Conservation (phyloP, 1,284 basidiomycete genomes). For the Cryptococcus deneoformans region DNA sequence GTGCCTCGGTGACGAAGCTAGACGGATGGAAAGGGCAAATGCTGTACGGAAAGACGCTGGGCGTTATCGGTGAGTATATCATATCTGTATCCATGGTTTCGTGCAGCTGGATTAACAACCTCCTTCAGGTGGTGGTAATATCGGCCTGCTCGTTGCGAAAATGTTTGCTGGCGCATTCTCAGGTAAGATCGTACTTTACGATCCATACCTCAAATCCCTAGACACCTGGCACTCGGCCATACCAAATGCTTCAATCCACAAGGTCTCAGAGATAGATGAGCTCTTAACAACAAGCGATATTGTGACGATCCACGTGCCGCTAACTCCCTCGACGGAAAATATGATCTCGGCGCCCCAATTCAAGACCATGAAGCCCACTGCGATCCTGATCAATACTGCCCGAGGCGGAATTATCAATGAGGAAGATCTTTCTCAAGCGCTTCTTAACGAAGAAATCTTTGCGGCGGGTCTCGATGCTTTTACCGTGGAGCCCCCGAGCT, state of each 20-base stretch:
- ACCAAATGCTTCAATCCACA: constrained; percentile 1
- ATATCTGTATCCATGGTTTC: too few relatives aligned
- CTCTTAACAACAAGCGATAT: constrained; percentile 18
- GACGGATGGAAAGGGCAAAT: too few relatives aligned
- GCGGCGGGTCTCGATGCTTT: constrained; percentile 24
- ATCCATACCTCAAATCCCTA: constrained; percentile 17
- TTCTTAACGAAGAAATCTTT: constrained; percentile 14
- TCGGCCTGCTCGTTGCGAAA: neutral
- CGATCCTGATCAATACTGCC: constrained; percentile 31
- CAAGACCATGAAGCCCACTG: constrained; percentile 17
- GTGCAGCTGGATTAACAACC: too few relatives aligned
- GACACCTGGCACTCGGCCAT: constrained; percentile 8
- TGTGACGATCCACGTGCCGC: constrained; percentile 25
- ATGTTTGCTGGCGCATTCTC: constrained; percentile 22
- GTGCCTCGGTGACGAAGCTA: too few relatives aligned
- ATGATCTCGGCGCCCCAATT: constrained; percentile 19
- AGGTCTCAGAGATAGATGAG: constrained; percentile 11
- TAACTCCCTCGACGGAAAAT: constrained; percentile 15
- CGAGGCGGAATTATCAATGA: constrained; percentile 33
- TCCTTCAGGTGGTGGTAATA: too few relatives aligned
- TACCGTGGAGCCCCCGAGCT: constrained; percentile 16
- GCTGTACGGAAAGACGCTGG: too few relatives aligned
- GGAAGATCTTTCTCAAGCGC: constrained; percentile 18
- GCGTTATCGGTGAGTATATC: too few relatives aligned
- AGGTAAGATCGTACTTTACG: constrained; percentile 18